phyloP scores from a whole-genome alignment of 371 early-diverging fungal species.

The Apophysomyces sp. region DNA sequence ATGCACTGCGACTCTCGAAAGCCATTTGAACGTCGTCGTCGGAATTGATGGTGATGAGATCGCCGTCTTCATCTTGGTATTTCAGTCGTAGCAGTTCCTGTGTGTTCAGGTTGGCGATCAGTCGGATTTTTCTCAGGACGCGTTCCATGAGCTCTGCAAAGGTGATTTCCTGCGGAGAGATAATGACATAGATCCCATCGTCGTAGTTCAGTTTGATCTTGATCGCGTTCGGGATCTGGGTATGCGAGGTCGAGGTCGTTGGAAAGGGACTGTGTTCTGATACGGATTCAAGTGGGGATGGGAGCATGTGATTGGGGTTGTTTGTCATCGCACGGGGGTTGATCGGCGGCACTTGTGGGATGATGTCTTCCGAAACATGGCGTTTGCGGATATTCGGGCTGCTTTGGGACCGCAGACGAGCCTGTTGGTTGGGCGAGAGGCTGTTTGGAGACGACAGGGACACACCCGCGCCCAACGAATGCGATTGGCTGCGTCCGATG shows the following conservation, averaged over 20 bases:
- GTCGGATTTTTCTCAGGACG: constrained; percentile 85
- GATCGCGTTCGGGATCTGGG: constrained; percentile 34
- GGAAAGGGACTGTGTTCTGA: constrained; percentile 77
- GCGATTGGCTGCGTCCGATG: constrained; percentile 46
- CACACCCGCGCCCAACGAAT: constrained; percentile 26
- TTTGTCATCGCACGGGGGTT: constrained; percentile 11
- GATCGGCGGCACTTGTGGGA: constrained; percentile 16
- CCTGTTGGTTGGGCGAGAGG: constrained; percentile 22
- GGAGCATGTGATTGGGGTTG: neutral
- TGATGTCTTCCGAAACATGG: neutral
- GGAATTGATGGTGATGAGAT: constrained; percentile 80
- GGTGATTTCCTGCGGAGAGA: constrained; percentile 71
- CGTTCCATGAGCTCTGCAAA: constrained; percentile 75
- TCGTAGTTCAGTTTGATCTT: constrained; percentile 88
- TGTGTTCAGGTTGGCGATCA: constrained; percentile 63
- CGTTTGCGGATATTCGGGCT: constrained; percentile 63
- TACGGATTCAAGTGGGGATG: neutral
- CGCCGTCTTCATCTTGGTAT: constrained; percentile 93
- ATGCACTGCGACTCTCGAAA: constrained; percentile 68
- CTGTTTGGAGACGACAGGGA: constrained; percentile 14
- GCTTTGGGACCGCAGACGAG: constrained; percentile 64
- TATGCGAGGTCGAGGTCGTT: constrained; percentile 73
- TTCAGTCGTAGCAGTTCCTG: constrained; percentile 67
- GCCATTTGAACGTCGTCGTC: constrained; percentile 94
- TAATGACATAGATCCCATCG: constrained; percentile 83